Conservation (phyloP, 23 red algal species). For the Gracilaria gracilis region DNA sequence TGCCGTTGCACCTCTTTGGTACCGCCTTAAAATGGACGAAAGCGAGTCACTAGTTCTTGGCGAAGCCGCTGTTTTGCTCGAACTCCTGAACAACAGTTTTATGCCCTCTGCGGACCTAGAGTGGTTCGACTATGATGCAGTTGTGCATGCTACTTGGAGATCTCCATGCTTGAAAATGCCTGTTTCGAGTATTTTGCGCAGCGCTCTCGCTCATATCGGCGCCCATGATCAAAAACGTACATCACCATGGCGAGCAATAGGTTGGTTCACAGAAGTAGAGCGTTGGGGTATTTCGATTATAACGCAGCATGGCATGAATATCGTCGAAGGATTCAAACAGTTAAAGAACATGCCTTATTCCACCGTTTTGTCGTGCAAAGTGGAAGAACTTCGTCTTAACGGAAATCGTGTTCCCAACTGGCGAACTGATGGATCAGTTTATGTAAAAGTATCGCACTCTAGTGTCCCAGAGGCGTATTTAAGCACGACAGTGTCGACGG, state of each 20-base stretch:
- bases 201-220: not conserved
- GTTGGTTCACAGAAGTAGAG: conserved; percentile 16
- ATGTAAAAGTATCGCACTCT: conserved; percentile 16
- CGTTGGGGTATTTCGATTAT: conserved; percentile 3
- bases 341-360: conserved; percentile 23
- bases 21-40: not conserved
- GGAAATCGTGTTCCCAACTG: not conserved
- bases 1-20: conserved; percentile 19
- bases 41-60: not conserved
- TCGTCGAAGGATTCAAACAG: conserved; percentile 4
- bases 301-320: conserved; percentile 22
- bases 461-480: not conserved
- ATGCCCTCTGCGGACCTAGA: not conserved
- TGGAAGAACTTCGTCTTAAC: conserved; percentile 1
- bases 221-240: not conserved
- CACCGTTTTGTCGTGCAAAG: conserved; percentile 26
- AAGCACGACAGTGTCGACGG: conserved; percentile 6
- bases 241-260: conserved; percentile 16
- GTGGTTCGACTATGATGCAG: not conserved
- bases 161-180: conserved; percentile 10
- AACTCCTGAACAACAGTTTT: conserved; percentile 7
- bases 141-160: not conserved
- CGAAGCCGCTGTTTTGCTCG: conserved; percentile 14
- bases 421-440: conserved; percentile 14
- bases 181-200: conserved; percentile 5